phyloP scores from a whole-genome alignment of 116 monocot genomes.

The Thalassia testudinum region DNA sequence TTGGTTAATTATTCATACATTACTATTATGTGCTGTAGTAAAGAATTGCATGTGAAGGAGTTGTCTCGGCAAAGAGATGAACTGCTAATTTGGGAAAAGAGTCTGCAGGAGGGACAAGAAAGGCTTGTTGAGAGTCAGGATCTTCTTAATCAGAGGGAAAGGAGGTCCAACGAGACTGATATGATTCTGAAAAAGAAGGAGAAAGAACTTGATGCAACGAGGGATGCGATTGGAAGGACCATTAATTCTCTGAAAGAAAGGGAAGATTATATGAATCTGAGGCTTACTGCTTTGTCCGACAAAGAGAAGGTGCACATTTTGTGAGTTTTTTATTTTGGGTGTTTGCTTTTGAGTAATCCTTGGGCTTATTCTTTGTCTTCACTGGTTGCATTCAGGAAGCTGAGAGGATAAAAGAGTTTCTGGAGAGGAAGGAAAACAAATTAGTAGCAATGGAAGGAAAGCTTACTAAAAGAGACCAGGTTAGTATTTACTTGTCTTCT shows the following conservation, averaged over 20 bases:
- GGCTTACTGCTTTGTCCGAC: constrained; percentile 30
- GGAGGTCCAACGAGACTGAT: constrained; percentile 41
- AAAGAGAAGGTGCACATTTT: constrained; percentile 54
- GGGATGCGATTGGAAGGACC: constrained; percentile 19
- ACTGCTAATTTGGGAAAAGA: constrained; percentile 60
- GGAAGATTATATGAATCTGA: constrained; percentile 48
- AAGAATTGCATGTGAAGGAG: constrained; percentile 42
- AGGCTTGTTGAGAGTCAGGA: constrained; percentile 72
- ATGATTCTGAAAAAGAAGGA: constrained; percentile 45
- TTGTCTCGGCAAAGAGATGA: constrained; percentile 48
- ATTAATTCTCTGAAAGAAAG: constrained; percentile 38
- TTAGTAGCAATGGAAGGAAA: constrained; percentile 46
- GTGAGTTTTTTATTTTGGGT: background rate
- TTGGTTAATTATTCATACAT: background rate
- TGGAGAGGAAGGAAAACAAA: constrained; percentile 41
- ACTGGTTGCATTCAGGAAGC: constrained; percentile 33
- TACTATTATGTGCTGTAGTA: constrained; percentile 12
- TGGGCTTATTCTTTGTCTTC: background rate
- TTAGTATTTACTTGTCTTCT: constrained; percentile 15
- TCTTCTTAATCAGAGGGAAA: constrained; percentile 72
- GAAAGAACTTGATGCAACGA: constrained; percentile 48
- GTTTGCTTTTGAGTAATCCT: background rate
- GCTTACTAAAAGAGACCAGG: constrained; percentile 56
- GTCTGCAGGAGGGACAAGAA: constrained; percentile 66
- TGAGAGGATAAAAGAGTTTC: constrained; percentile 17